A percentile compares a stretch with the other conserved stretches of the same genome.
These are phyloP conservation scores for Penicillium oxalicum DNA, from an alignment of 2,329 filamentous ascomycete species.

Conservation along the genomic window DNA sequence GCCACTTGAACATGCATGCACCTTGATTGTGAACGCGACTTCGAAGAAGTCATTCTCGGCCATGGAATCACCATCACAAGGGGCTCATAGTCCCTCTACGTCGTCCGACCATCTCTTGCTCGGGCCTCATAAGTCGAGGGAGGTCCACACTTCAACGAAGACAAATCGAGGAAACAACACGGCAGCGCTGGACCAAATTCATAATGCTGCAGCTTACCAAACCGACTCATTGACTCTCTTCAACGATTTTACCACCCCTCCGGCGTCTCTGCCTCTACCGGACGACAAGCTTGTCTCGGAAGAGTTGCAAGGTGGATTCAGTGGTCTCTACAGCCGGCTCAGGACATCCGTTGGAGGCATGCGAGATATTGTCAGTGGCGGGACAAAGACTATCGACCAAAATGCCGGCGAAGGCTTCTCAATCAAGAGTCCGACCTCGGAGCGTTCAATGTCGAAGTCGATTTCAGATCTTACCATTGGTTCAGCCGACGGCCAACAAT, in stretches of 20 bases:
- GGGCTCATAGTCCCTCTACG: conserved; percentile 39
- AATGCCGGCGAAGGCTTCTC: conserved; percentile 20
- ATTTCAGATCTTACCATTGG: conserved; percentile 17
- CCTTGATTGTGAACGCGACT: conserved; percentile 11
- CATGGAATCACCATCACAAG: conserved; percentile 36
- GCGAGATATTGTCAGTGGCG: conserved; percentile 46
- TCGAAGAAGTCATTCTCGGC: background rate
- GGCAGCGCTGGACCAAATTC: conserved; percentile 77
- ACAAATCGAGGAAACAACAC: conserved; percentile 69
- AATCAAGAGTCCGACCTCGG: conserved; percentile 24
- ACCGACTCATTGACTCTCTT: conserved; percentile 83
- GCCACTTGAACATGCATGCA: conserved; percentile 8
- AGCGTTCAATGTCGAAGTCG: conserved; percentile 24
- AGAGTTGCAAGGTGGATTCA: conserved; percentile 79
- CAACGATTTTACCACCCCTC: conserved; percentile 70
- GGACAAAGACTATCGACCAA: conserved; percentile 28
- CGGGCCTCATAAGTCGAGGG: conserved; percentile 43
- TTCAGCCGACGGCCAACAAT: conserved; percentile 20
- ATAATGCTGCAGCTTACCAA: conserved; percentile 78
- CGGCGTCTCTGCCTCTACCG: conserved; percentile 56
- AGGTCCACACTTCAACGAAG: conserved; percentile 46
- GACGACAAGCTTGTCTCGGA: conserved; percentile 66
- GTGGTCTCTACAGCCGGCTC: conserved; percentile 80
- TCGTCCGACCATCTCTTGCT: conserved; percentile 43
- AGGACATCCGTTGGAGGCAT: conserved; percentile 72